These are phyloP conservation scores for Suillus placidus DNA, from an alignment of 768 basidiomycete genomes.

Conservation along the genomic window DNA sequence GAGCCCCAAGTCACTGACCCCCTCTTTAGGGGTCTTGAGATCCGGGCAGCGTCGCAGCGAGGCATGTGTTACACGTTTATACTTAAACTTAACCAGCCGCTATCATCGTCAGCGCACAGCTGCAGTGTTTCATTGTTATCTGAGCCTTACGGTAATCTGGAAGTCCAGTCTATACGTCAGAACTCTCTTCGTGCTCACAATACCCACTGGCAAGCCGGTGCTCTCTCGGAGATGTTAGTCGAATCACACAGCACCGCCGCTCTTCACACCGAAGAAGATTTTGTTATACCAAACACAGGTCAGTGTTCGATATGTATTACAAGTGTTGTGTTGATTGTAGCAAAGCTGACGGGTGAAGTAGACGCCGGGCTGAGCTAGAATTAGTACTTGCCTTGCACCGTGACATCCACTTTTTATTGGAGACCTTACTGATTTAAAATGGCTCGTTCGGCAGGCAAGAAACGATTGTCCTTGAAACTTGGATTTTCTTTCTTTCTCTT, in stretches of 20 bases:
- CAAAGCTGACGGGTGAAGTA: conserved; percentile 20
- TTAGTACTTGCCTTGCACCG: conserved; percentile 15
- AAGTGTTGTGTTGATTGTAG: conserved; percentile 30
- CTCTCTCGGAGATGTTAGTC: conserved; percentile 1
- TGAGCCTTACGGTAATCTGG: not conserved
- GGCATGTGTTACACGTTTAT: not conserved
- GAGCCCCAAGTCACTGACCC: not conserved
- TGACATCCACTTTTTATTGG: conserved; percentile 21
- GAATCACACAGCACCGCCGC: not conserved
- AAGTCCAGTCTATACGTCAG: not conserved
- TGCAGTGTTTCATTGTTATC: not conserved
- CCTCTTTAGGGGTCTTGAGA: conserved; percentile 1
- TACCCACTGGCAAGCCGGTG: not conserved
- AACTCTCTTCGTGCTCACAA: not conserved
- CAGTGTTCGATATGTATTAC: not conserved
- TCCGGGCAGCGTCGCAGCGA: not conserved
- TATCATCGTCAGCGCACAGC: not conserved
- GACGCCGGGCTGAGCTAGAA: conserved; percentile 6
- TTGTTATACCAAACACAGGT: conserved; percentile 1
- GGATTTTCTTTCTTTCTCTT: conserved; percentile 84
- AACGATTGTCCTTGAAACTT: conserved; percentile 38
- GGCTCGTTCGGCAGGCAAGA: conserved; percentile 20
- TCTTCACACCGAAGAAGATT: not conserved
- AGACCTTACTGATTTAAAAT: conserved; percentile 21
- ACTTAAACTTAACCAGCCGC: not conserved